These are phyloP conservation scores for Sclerotinia trifoliorum DNA, from an alignment of 2,329 filamentous ascomycete species.

Conservation along the genomic window DNA sequence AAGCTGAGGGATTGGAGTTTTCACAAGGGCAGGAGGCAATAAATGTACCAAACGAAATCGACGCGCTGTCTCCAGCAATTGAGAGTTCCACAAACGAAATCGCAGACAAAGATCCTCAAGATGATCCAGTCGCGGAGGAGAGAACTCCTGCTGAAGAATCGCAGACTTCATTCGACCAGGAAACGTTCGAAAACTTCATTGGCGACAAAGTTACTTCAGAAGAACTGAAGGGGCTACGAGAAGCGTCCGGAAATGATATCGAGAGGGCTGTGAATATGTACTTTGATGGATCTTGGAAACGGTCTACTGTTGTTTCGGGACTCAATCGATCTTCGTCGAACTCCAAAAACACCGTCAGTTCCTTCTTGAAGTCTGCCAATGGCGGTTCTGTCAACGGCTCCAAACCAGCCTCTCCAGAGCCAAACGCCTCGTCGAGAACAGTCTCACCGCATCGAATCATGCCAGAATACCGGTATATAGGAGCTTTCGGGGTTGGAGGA, in stretches of 20 bases:
- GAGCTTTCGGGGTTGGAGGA: slow-evolving; percentile 84
- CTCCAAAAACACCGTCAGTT: slow-evolving; percentile 31
- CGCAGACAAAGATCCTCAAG: slow-evolving; percentile 10
- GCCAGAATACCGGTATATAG: slow-evolving; percentile 72
- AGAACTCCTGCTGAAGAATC: slow-evolving; percentile 23
- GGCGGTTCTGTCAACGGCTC: slow-evolving; percentile 4
- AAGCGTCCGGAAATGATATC: slow-evolving; percentile 56
- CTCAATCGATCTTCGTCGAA: slow-evolving; percentile 17
- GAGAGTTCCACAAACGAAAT: background rate
- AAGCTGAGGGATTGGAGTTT: slow-evolving; percentile 31
- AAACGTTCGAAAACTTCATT: slow-evolving; percentile 58
- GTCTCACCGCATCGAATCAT: slow-evolving; percentile 41
- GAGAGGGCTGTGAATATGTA: slow-evolving; percentile 68
- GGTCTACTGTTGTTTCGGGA: slow-evolving; percentile 14
- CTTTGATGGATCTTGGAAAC: slow-evolving; percentile 66
- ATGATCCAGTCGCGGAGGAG: background rate
- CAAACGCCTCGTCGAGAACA: slow-evolving; percentile 31
- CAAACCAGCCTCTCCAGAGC: background rate
- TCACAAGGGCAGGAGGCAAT: slow-evolving; percentile 29
- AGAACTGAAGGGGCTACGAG: slow-evolving; percentile 51
- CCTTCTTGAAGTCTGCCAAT: slow-evolving; percentile 28
- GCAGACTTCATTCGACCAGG: slow-evolving; percentile 50
- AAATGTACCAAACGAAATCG: slow-evolving; percentile 31
- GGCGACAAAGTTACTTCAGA: slow-evolving; percentile 55
- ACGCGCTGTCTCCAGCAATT: slow-evolving; percentile 32